phyloP scores from a whole-genome alignment of 768 basidiomycete species.

The Suillus weaverae region DNA sequence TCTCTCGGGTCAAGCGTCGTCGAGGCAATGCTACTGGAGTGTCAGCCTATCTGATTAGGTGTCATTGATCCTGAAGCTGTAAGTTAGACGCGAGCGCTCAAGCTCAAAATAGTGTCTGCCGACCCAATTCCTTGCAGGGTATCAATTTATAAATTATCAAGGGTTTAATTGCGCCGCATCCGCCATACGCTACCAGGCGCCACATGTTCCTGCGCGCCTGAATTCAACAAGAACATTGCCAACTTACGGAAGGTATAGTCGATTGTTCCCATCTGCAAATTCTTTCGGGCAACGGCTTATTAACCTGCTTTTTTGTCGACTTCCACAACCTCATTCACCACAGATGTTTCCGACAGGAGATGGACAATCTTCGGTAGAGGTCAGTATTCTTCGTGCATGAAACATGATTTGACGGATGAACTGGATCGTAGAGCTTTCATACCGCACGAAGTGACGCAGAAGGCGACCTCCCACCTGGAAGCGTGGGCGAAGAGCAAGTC shows the following conservation, averaged over 20 bases:
- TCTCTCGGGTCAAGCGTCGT: neutral
- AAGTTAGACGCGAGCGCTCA: neutral
- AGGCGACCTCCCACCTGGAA: neutral
- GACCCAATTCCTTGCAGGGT: neutral
- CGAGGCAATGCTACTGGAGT: neutral
- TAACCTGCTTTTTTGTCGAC: neutral
- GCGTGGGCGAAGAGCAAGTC: conserved; percentile 1
- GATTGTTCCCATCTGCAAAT: neutral
- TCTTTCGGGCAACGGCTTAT: neutral
- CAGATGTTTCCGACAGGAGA: neutral
- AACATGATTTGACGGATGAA: neutral
- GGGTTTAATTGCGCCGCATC: neutral
- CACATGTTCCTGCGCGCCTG: neutral
- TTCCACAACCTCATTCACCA: neutral
- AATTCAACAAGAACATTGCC: neutral
- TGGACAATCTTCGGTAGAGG: neutral
- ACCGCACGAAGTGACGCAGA: neutral
- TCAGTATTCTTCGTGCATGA: neutral
- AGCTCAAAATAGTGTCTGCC: neutral
- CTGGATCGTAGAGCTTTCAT: neutral
- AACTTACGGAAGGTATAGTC: neutral
- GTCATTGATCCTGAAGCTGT: neutral
- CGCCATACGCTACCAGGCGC: neutral
- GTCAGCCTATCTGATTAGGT: no score
- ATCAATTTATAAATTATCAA: neutral